These are phyloP conservation scores for Annona squamosa DNA, from an alignment of 164 flowering plant genomes.

Conservation along the genomic window DNA sequence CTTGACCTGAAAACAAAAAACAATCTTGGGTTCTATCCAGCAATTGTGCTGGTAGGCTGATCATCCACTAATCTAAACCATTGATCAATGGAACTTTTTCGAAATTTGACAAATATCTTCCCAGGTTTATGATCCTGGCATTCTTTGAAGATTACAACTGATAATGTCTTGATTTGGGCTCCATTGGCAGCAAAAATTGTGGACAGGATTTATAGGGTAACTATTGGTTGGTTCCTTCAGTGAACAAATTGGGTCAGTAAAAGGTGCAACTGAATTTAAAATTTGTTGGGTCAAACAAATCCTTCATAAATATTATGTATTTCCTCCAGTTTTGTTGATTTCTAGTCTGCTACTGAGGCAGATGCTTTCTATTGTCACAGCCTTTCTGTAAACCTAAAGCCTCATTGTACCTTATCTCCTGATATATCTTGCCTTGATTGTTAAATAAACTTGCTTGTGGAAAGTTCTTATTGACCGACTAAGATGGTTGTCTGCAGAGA, in stretches of 20 bases:
- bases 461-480: constrained; percentile 28
- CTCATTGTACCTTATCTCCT: background rate
- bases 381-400: background rate
- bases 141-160: background rate
- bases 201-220: background rate
- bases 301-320: background rate
- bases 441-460: constrained; percentile 17
- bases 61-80: background rate
- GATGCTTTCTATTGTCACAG: background rate
- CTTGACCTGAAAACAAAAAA: background rate
- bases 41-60: background rate
- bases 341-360: background rate
- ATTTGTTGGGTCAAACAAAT: background rate
- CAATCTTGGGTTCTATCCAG: background rate
- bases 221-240: background rate
- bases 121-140: background rate
- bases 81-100: background rate
- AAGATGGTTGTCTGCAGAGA: constrained; percentile 65
- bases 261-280: background rate
- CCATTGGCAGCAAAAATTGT: background rate
- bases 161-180: background rate
- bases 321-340: background rate
- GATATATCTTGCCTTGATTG: constrained; percentile 13
- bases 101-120: background rate
- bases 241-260: background rate